phyloP scores from a whole-genome alignment of 1,284 basidiomycete species.

The Inonotus obliquus region DNA sequence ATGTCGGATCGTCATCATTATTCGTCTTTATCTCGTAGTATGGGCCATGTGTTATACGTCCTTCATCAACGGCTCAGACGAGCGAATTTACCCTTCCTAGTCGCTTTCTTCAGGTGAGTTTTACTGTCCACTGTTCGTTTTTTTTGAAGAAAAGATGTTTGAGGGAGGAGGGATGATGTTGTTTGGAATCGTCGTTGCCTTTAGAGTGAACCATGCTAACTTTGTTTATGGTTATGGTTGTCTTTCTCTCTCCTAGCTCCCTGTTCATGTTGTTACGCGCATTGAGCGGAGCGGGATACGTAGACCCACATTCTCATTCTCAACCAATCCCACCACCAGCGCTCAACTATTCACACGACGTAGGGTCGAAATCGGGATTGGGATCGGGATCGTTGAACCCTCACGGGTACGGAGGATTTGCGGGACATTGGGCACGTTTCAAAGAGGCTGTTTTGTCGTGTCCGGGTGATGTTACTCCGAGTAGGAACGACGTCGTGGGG shows the following conservation, averaged over 20 bases:
- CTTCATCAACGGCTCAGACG: conserved; percentile 10
- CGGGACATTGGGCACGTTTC: conserved; percentile 11
- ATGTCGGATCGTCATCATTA: not conserved
- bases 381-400: not conserved
- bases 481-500: not conserved
- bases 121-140: not conserved
- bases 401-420: not conserved
- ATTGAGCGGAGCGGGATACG: conserved; percentile 14
- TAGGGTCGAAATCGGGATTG: too few species aligned
- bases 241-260: not conserved
- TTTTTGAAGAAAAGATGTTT: not conserved
- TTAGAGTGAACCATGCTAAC: not conserved
- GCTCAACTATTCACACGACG: not conserved
- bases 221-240: too few species aligned
- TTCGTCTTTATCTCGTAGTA: not conserved
- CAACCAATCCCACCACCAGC: not conserved
- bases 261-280: conserved; percentile 15
- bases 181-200: too few species aligned
- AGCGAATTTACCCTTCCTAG: conserved; percentile 13
- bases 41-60: not conserved
- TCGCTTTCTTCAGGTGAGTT: conserved; percentile 13
- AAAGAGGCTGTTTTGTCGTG: conserved; percentile 11
- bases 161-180: too few species aligned
- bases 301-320: not conserved
- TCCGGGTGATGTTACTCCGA: not conserved